Conservation (phyloP, 192 early-diverging fungal species). For the Phycomyces nitens region DNA sequence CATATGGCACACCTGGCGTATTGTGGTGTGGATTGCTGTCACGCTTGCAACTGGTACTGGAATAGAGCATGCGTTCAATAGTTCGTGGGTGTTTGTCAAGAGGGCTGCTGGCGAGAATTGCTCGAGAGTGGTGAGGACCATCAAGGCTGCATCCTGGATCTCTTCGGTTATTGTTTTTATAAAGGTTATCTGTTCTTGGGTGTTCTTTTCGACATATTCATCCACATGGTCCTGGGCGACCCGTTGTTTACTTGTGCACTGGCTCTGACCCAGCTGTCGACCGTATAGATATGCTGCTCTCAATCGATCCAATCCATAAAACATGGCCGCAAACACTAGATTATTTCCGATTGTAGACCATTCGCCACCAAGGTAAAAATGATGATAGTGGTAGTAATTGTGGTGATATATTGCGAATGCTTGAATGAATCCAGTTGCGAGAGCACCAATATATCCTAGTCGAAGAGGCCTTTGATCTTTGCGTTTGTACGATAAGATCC, state of each 20-base stretch:
- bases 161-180: slow-evolving; percentile 41
- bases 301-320: not conserved
- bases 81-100: slow-evolving; percentile 45
- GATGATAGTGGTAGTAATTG: not conserved
- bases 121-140: slow-evolving; percentile 45
- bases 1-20: slow-evolving; percentile 52
- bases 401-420: not conserved
- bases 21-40: slow-evolving; percentile 49
- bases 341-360: not conserved
- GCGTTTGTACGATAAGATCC: not conserved
- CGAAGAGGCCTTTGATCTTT: not conserved
- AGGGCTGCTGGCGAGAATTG: slow-evolving; percentile 48
- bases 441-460: not conserved
- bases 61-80: slow-evolving; percentile 51
- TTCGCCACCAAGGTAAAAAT: not conserved
- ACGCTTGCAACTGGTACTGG: slow-evolving; percentile 51
- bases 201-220: not conserved
- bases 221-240: not conserved
- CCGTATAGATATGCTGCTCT: not conserved
- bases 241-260: not conserved
- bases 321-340: not conserved
- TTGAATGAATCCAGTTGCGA: not conserved
- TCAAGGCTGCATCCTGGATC: slow-evolving; percentile 43
- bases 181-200: slow-evolving; percentile 27
- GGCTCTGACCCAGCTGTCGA: not conserved